A percentile compares a stretch with the other conserved stretches of the same genome.
phyloP scores from a whole-genome alignment of 1,139 yeast genomes.

The Blastobotrys serpentis region DNA sequence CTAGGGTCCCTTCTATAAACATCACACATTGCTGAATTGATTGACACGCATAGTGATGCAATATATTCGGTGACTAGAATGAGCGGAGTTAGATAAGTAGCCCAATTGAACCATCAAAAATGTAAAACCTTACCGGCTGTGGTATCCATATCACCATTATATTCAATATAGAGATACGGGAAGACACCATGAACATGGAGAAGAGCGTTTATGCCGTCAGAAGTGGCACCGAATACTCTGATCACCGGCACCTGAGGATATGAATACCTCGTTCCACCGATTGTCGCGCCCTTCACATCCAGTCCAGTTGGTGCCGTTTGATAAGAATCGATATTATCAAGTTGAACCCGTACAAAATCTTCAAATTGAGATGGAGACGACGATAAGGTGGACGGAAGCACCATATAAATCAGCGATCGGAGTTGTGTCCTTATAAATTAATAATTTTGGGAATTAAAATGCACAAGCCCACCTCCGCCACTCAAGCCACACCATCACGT shows the following conservation, averaged over 20 bases:
- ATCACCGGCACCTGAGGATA: conserved; percentile 64
- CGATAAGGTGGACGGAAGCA: conserved; percentile 4
- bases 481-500: neutral
- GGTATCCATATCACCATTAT: conserved; percentile 41
- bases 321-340: conserved; percentile 56
- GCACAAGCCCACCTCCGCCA: neutral
- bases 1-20: conserved; percentile 33
- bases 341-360: conserved; percentile 32
- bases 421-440: no score
- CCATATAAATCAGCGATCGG: conserved; percentile 4
- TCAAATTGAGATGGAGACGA: conserved; percentile 1
- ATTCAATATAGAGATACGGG: conserved; percentile 76
- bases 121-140: conserved; percentile 21
- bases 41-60: conserved; percentile 24
- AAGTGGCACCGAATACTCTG: conserved; percentile 69
- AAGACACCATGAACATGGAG: conserved; percentile 81
- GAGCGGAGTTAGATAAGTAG: conserved; percentile 6
- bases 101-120: no score
- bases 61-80: conserved; percentile 27
- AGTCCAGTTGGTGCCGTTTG: conserved; percentile 48
- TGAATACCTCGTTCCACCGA: conserved; percentile 22
- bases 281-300: conserved; percentile 40
- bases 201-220: conserved; percentile 53
- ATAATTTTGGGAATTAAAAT: no score
- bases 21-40: conserved; percentile 34